phyloP scores from a whole-genome alignment of 1,139 yeast species.

The Kodamaea suecica region DNA sequence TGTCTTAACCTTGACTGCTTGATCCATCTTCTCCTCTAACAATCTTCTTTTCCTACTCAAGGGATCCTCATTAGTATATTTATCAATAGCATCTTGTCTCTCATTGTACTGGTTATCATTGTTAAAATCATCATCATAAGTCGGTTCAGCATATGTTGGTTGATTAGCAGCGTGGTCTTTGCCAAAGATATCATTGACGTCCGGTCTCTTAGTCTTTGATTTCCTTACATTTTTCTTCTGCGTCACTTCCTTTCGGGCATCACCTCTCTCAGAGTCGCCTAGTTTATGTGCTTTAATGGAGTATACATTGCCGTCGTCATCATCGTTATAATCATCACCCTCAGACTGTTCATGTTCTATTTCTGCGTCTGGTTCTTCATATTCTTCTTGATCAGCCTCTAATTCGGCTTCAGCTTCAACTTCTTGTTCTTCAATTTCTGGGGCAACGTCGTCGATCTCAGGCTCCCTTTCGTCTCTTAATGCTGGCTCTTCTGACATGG shows the following conservation, averaged over 20 bases:
- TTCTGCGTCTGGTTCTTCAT: background rate
- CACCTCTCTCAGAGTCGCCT: slow-evolving; percentile 13
- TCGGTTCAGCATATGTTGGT: slow-evolving; percentile 7
- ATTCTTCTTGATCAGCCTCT: slow-evolving; percentile 9
- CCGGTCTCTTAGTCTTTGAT: slow-evolving; percentile 15
- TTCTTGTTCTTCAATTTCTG: slow-evolving; percentile 7
- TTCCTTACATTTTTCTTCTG: slow-evolving; percentile 41
- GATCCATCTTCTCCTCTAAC: slow-evolving; percentile 77
- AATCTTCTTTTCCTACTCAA: slow-evolving; percentile 63
- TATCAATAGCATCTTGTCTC: slow-evolving; percentile 15
- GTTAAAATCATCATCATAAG: slow-evolving; percentile 12
- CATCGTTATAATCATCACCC: slow-evolving; percentile 13
- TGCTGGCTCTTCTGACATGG: background rate
- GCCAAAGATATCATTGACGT: slow-evolving; percentile 12
- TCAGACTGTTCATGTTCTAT: slow-evolving; percentile 2
- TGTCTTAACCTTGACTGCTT: slow-evolving; percentile 67
- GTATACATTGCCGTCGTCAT: slow-evolving; percentile 27
- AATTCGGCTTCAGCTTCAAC: slow-evolving; percentile 10
- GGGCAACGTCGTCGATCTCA: background rate
- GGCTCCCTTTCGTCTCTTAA: background rate
- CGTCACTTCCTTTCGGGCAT: slow-evolving; percentile 24
- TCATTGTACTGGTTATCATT: slow-evolving; percentile 8
- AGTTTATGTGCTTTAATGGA: slow-evolving; percentile 33
- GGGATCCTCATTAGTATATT: slow-evolving; percentile 40
- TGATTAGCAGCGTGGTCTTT: slow-evolving; percentile 7